These are phyloP conservation scores for Dianthus caryophyllus DNA, from an alignment of 148 eudicot genomes.

Conservation along the genomic window DNA sequence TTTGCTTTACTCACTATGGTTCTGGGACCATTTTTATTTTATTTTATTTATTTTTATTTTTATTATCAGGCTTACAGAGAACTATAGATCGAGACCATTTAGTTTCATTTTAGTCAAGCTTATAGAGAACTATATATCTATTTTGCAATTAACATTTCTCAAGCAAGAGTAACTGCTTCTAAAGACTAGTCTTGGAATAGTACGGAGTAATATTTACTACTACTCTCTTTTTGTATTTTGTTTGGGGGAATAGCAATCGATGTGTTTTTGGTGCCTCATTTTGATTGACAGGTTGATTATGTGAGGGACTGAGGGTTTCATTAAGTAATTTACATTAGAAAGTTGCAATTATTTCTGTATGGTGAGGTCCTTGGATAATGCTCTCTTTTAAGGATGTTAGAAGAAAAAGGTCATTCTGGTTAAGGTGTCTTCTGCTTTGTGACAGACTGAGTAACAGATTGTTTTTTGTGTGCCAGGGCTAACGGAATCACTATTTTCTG, in stretches of 20 bases:
- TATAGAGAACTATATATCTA: neutral
- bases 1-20: too few relatives aligned
- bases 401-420: neutral
- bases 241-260: neutral
- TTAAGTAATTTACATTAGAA: neutral
- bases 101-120: too few relatives aligned
- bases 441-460: conserved; percentile 7
- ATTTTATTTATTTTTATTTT: too few relatives aligned
- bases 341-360: neutral
- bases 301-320: neutral
- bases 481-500: conserved; percentile 85
- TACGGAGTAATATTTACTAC: too few relatives aligned
- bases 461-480: conserved; percentile 48
- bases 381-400: conserved; percentile 2
- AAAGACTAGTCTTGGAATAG: neutral
- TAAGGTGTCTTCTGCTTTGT: neutral
- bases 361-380: neutral
- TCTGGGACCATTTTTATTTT: too few relatives aligned
- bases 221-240: neutral
- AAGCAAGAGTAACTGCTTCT: neutral
- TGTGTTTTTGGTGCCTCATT: neutral
- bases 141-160: neutral
- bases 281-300: neutral
- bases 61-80: too few relatives aligned
- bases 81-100: too few relatives aligned